Evolutionary conservation across 2,329 filamentous ascomycete species (phyloP).

Genomic region (Penicillium sp.): DNA sequence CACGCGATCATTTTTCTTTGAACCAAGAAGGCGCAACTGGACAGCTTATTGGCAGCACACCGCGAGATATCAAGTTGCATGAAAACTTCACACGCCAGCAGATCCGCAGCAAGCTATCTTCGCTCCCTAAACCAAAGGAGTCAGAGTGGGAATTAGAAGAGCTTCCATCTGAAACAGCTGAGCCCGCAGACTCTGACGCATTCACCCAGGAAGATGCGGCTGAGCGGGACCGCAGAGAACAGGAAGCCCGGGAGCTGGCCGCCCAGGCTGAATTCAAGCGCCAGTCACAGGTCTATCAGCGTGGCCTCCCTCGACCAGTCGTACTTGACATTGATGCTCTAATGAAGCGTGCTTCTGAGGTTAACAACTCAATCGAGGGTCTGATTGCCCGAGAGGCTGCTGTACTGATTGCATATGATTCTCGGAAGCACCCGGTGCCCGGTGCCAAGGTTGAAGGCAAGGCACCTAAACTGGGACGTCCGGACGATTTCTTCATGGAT

Average conservation of each 20-base stretch:
- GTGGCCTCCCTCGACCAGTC: slow-evolving; percentile 73
- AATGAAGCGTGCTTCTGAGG: slow-evolving; percentile 61
- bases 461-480: slow-evolving; percentile 58
- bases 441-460: slow-evolving; percentile 65
- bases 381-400: slow-evolving; percentile 77
- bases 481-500: slow-evolving; percentile 72
- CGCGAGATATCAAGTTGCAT: slow-evolving; percentile 70
- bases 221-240: slow-evolving; percentile 72
- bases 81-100: slow-evolving; percentile 69
- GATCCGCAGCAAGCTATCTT: slow-evolving; percentile 65
- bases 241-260: slow-evolving; percentile 62
- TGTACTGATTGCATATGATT: slow-evolving; percentile 78
- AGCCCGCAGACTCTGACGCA: slow-evolving; percentile 54
- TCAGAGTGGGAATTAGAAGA: slow-evolving; percentile 88
- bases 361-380: slow-evolving; percentile 65
- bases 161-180: slow-evolving; percentile 77
- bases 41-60: slow-evolving; percentile 71
- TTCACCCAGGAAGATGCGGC: slow-evolving; percentile 67
- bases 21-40: slow-evolving; percentile 70
- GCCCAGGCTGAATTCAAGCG: slow-evolving; percentile 72
- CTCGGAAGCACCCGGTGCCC: slow-evolving; percentile 70
- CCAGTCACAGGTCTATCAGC: slow-evolving; percentile 90
- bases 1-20: slow-evolving; percentile 81
- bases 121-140: slow-evolving; percentile 88
- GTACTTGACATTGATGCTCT: slow-evolving; percentile 70